Conservation (phyloP, 805 yeast species). For the Metschnikowia gelsemii region DNA sequence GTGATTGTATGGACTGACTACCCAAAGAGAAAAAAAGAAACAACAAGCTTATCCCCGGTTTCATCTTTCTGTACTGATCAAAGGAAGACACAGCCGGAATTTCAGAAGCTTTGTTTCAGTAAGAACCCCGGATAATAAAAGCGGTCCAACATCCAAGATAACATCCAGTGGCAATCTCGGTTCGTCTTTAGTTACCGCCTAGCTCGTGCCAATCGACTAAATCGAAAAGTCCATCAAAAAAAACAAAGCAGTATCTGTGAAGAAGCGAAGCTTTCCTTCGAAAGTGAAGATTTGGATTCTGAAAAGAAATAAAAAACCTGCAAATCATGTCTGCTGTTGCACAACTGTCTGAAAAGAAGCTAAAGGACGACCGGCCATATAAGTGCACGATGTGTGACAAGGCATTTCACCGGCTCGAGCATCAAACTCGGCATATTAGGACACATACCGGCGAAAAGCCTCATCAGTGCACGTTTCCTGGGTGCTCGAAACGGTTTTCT, state of each 20-base stretch:
- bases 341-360: constrained; percentile 8
- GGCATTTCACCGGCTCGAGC: constrained; percentile 86
- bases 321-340: neutral
- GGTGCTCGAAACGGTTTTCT: constrained; percentile 78
- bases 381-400: constrained; percentile 81
- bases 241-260: too few species aligned
- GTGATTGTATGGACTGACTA: too few species aligned
- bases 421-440: constrained; percentile 86
- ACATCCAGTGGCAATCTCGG: too few species aligned
- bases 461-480: constrained; percentile 78
- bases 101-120: too few species aligned
- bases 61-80: too few species aligned
- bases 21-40: too few species aligned
- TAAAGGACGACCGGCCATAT: constrained; percentile 59
- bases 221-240: too few species aligned
- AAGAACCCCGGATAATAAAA: too few species aligned
- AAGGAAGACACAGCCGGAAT: too few species aligned
- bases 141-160: too few species aligned
- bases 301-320: neutral
- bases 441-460: constrained; percentile 96
- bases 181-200: too few species aligned
- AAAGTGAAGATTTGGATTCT: neutral
- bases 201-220: too few species aligned
- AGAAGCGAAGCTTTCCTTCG: neutral
- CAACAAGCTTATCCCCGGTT: neutral